These are phyloP conservation scores for Sarocladiaceae sp. DNA, from an alignment of 2,329 filamentous ascomycete genomes.

Conservation along the genomic window DNA sequence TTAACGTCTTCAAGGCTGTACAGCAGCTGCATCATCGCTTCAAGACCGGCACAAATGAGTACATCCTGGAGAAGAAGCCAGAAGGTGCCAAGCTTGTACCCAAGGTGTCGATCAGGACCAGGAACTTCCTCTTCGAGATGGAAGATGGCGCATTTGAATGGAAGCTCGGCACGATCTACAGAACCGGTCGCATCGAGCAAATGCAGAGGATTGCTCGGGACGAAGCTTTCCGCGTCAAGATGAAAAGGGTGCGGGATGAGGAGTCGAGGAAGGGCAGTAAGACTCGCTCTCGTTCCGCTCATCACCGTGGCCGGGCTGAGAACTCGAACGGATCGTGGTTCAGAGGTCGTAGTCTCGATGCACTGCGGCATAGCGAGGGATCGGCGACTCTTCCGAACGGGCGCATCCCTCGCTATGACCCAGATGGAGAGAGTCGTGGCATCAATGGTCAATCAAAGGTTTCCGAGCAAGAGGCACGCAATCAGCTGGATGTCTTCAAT, in stretches of 20 bases:
- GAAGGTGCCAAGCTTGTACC: slow-evolving; percentile 83
- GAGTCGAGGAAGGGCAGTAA: slow-evolving; percentile 50
- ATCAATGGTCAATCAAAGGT: slow-evolving; percentile 69
- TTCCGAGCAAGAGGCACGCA: slow-evolving; percentile 68
- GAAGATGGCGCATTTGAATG: slow-evolving; percentile 97
- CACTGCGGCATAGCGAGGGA: slow-evolving; percentile 18
- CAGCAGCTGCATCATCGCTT: slow-evolving; percentile 93
- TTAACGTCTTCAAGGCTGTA: slow-evolving; percentile 80
- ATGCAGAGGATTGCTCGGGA: slow-evolving; percentile 83
- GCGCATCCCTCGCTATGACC: slow-evolving; percentile 64
- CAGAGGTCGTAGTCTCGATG: slow-evolving; percentile 52
- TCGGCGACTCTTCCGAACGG: slow-evolving; percentile 17
- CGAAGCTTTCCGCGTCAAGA: slow-evolving; percentile 82
- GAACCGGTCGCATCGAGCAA: slow-evolving; percentile 81
- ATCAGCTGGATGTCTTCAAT: slow-evolving; percentile 72
- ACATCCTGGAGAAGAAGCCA: slow-evolving; percentile 77
- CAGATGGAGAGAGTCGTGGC: slow-evolving; percentile 58
- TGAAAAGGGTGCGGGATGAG: slow-evolving; percentile 74
- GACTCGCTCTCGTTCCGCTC: slow-evolving; percentile 48
- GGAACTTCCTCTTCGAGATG: slow-evolving; percentile 80
- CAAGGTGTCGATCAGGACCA: slow-evolving; percentile 74
- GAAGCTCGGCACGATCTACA: slow-evolving; percentile 92
- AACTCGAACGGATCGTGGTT: slow-evolving; percentile 27
- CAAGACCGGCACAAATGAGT: slow-evolving; percentile 78
- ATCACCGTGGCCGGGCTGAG: slow-evolving; percentile 29